Conservation (phyloP, 768 basidiomycete species). For the Erythrobasidium yunnanense region DNA sequence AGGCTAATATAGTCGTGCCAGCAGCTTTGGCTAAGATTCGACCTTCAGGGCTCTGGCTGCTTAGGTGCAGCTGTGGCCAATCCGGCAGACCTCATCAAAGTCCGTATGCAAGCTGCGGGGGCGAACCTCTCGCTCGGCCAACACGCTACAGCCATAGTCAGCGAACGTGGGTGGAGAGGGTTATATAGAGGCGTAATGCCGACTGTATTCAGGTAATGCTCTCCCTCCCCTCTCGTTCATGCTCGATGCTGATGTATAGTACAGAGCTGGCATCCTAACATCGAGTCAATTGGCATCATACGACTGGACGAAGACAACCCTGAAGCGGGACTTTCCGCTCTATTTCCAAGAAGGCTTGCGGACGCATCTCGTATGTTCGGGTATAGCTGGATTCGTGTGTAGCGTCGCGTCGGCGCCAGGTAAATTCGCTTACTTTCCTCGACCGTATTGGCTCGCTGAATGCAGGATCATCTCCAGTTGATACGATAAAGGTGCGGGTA, state of each 20-base stretch:
- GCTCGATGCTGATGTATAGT: neutral
- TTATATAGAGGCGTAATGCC: conserved; percentile 34
- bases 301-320: conserved; percentile 32
- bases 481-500: conserved; percentile 34
- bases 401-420: conserved; percentile 31
- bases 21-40: no score
- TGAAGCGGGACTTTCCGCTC: conserved; percentile 32
- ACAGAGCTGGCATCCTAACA: conserved; percentile 36
- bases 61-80: conserved; percentile 37
- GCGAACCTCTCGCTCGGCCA: conserved; percentile 28
- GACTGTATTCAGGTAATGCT: conserved; percentile 27
- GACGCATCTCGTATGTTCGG: conserved; percentile 34
- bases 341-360: conserved; percentile 33
- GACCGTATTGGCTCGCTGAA: neutral
- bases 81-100: conserved; percentile 36
- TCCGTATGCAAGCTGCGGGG: conserved; percentile 34
- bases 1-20: no score
- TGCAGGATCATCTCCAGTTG: conserved; percentile 9
- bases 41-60: conserved; percentile 29
- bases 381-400: conserved; percentile 36
- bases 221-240: neutral
- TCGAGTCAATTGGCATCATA: conserved; percentile 33
- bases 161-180: conserved; percentile 22
- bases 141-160: conserved; percentile 8
- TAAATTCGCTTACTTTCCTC: conserved; percentile 13